Conservation (phyloP, 768 basidiomycete species). For the Gloeophyllum trabeum region DNA sequence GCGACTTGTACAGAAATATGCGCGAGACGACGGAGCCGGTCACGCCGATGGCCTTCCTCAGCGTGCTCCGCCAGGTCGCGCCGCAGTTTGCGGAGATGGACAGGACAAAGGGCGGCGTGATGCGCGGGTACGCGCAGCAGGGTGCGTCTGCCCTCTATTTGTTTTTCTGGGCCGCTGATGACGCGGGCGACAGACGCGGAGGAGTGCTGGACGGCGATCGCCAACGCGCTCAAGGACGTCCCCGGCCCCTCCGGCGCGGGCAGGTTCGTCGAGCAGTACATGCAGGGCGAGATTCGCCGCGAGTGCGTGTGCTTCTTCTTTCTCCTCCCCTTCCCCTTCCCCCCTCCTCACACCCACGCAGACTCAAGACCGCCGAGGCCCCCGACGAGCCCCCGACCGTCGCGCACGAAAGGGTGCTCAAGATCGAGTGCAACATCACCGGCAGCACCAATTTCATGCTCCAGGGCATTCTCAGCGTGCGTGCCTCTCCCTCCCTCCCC, state of each 20-base stretch:
- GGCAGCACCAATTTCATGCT: conserved; percentile 81
- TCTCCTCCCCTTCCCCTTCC: no score
- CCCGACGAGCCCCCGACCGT: conserved; percentile 63
- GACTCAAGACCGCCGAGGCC: conserved; percentile 74
- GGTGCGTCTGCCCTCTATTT: conserved; percentile 18
- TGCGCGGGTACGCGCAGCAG: conserved; percentile 71
- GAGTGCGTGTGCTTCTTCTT: conserved; percentile 31
- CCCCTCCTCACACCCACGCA: conserved; percentile 16
- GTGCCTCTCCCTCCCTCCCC: conserved; percentile 10
- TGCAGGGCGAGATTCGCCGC: conserved; percentile 70
- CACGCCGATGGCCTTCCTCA: conserved; percentile 59
- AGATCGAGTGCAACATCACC: conserved; percentile 91
- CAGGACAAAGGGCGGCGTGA: conserved; percentile 25
- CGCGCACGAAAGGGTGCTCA: conserved; percentile 63
- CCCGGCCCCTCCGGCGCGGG: conserved; percentile 28
- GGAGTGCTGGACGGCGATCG: conserved; percentile 75
- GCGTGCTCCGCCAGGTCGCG: conserved; percentile 58
- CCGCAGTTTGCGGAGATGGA: conserved; percentile 84
- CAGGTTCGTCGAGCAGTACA: conserved; percentile 69
- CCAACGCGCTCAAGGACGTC: conserved; percentile 63
- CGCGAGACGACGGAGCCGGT: conserved; percentile 63
- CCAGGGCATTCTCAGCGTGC: conserved; percentile 71
- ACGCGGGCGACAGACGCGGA: no score
- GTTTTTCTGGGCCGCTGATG: no score
- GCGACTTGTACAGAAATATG: conserved; percentile 68